Evolutionary conservation across 164 flowering plant species (phyloP).

Genomic region (Chimonanthus salicifolius): DNA sequence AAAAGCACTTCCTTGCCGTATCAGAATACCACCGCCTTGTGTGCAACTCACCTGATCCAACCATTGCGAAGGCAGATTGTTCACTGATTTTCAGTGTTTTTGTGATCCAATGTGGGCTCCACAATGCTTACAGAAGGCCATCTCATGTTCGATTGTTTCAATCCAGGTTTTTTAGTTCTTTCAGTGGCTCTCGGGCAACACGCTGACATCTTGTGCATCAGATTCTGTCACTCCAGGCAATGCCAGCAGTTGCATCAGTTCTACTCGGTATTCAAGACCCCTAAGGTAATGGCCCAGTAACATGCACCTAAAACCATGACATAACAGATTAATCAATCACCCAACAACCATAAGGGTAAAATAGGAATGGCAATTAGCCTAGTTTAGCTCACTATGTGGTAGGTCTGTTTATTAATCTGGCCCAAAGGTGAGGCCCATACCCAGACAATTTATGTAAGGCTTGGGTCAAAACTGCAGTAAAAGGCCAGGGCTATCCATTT

Average conservation of each 20-base stretch:
- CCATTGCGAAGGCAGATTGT: not conserved
- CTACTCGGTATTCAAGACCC: slow-evolving; percentile 71
- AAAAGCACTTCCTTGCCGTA: not conserved
- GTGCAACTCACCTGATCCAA: not conserved
- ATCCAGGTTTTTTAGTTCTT: not conserved
- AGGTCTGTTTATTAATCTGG: not conserved
- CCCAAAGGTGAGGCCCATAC: too few relatives aligned
- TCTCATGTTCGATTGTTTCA: not conserved
- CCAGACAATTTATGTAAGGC: not conserved
- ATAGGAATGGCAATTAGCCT: not conserved
- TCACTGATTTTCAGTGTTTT: not conserved
- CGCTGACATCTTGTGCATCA: slow-evolving; percentile 24
- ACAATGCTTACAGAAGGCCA: not conserved
- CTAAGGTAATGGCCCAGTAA: slow-evolving; percentile 74
- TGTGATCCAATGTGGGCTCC: not conserved
- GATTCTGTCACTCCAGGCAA: slow-evolving; percentile 23
- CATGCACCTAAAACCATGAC: slow-evolving; percentile 57
- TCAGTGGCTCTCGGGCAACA: slow-evolving; percentile 3
- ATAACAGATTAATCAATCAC: not conserved
- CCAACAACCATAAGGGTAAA: not conserved
- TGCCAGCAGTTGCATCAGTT: slow-evolving; percentile 56
- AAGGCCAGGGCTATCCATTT: not conserved
- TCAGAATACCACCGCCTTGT: not conserved
- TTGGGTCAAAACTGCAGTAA: not conserved
- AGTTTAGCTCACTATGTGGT: not conserved